These are phyloP conservation scores for Alternaria sp. DNA, from an alignment of 2,329 filamentous ascomycete genomes.

Conservation along the genomic window DNA sequence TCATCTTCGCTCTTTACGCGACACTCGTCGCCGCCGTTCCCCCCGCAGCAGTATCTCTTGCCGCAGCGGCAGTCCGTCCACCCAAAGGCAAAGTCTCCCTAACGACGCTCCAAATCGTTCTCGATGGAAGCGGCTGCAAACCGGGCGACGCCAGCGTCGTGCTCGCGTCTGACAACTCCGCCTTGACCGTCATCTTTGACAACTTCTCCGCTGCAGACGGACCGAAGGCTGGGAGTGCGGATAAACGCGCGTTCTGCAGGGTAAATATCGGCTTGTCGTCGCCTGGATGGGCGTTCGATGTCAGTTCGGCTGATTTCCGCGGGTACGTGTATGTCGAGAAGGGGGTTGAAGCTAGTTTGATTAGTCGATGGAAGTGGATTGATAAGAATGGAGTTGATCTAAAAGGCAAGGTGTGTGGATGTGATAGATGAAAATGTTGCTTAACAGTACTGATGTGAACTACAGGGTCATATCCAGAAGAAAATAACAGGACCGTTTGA, in stretches of 20 bases:
- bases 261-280: constrained; percentile 35
- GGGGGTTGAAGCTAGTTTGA: constrained; percentile 31
- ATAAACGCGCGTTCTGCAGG: constrained; percentile 37
- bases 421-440: neutral
- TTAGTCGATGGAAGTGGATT: constrained; percentile 44
- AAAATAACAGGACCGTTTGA: constrained; percentile 33
- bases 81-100: constrained; percentile 26
- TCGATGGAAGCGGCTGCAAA: constrained; percentile 37
- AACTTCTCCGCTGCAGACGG: constrained; percentile 39
- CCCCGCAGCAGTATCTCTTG: neutral
- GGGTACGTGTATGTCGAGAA: constrained; percentile 34
- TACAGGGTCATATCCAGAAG: constrained; percentile 38
- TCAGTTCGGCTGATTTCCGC: constrained; percentile 35
- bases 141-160: constrained; percentile 32
- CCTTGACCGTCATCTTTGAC: constrained; percentile 39
- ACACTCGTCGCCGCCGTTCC: neutral
- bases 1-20: neutral
- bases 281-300: constrained; percentile 40
- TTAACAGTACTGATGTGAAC: neutral
- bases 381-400: constrained; percentile 33
- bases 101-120: constrained; percentile 30
- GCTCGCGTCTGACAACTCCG: constrained; percentile 34
- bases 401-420: constrained; percentile 36
- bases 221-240: constrained; percentile 27
- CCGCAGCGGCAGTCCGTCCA: constrained; percentile 19